Evolutionary conservation across 2,329 filamentous ascomycete genomes (phyloP).

Genomic region (Fusarium foetens): DNA sequence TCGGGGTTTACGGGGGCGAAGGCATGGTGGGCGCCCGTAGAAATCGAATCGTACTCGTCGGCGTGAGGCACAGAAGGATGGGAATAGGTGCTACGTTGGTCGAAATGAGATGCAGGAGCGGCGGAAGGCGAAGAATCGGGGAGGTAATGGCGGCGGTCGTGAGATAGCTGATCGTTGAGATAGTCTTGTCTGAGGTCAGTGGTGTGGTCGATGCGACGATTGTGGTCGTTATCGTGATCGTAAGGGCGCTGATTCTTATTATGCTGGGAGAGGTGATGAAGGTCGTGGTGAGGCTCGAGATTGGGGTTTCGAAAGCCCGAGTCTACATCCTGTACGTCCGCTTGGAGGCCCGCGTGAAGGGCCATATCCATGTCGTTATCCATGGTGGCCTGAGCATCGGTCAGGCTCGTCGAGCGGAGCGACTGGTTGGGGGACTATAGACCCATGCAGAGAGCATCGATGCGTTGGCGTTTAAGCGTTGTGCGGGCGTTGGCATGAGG

Average conservation of each 20-base stretch:
- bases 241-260: conserved; percentile 45
- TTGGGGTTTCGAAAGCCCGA: conserved; percentile 35
- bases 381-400: conserved; percentile 61
- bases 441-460: conserved; percentile 60
- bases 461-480: conserved; percentile 54
- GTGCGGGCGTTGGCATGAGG: conserved; percentile 48
- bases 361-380: conserved; percentile 53
- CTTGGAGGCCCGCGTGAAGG: conserved; percentile 46
- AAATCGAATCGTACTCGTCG: conserved; percentile 37
- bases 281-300: conserved; percentile 40
- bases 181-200: conserved; percentile 19
- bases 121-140: conserved; percentile 37
- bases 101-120: conserved; percentile 21
- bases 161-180: conserved; percentile 41
- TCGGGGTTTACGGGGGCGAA: conserved; percentile 60
- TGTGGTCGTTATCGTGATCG: conserved; percentile 46
- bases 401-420: conserved; percentile 55
- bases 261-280: conserved; percentile 46
- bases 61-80: conserved; percentile 41
- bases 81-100: conserved; percentile 36
- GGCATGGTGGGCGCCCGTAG: conserved; percentile 49
- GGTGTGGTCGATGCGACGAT: conserved; percentile 39
- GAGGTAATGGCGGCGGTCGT: conserved; percentile 30
- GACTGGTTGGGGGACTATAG: conserved; percentile 55
- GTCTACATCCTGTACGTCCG: conserved; percentile 42